Conservation (phyloP, 208 protist genomes). For the Leishmania tarentolae region DNA sequence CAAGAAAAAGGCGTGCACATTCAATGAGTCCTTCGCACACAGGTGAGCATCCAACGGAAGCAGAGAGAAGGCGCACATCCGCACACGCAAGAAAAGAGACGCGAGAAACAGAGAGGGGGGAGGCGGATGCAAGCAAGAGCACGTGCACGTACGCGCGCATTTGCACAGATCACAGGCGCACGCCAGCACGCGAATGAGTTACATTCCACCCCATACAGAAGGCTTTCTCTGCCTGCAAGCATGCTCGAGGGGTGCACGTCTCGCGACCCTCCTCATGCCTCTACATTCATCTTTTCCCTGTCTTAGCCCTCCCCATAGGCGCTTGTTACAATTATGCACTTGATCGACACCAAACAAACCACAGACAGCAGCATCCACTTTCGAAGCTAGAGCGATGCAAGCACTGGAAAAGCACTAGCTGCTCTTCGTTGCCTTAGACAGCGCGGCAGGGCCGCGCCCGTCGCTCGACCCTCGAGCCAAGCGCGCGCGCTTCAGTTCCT, state of each 20-base stretch:
- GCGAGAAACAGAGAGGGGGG: not conserved
- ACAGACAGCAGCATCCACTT: not conserved
- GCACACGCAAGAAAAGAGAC: not conserved
- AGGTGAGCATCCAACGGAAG: not conserved
- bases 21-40: not conserved
- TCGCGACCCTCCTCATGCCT: not conserved
- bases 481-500: slow-evolving; percentile 69
- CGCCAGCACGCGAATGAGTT: not conserved
- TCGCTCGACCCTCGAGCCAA: slow-evolving; percentile 22
- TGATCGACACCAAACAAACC: not conserved
- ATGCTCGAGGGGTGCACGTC: not conserved
- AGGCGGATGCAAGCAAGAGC: not conserved
- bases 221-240: not conserved
- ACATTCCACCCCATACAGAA: not conserved
- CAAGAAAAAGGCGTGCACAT: not conserved
- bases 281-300: not conserved
- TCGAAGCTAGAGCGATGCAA: not conserved
- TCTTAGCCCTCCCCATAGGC: not conserved
- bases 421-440: not conserved
- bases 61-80: not conserved
- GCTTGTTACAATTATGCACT: not conserved
- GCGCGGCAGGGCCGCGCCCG: not conserved
- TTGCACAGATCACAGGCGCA: not conserved
- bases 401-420: not conserved
- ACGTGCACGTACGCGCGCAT: not conserved